Percentiles rank a stretch among this genome's conserved stretches.
Conservation (phyloP, 2,329 filamentous ascomycete genomes). For the Colletotrichum camelliae region DNA sequence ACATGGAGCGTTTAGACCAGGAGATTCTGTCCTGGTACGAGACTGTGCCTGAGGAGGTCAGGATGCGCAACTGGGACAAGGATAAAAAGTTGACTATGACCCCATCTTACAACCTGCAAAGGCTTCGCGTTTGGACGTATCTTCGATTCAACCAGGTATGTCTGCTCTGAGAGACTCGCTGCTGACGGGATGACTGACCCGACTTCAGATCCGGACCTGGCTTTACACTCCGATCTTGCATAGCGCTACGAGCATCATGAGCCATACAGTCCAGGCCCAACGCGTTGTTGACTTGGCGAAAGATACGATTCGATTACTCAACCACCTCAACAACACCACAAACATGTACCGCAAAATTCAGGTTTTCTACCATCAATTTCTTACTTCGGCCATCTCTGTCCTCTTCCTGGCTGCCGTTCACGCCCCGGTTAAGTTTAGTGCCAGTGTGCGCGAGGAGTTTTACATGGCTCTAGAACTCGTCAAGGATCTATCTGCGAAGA, state of each 20-base stretch:
- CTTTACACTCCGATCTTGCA: constrained; percentile 89
- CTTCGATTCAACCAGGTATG: constrained; percentile 78
- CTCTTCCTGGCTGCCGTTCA: constrained; percentile 80
- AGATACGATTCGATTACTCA: constrained; percentile 76
- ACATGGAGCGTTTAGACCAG: constrained; percentile 81
- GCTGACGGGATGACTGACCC: neutral
- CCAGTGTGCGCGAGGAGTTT: constrained; percentile 74
- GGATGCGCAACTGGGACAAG: constrained; percentile 64
- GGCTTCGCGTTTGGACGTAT: constrained; percentile 84
- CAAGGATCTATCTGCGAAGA: constrained; percentile 73
- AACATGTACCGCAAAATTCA: constrained; percentile 76
- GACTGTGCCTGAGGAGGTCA: constrained; percentile 67
- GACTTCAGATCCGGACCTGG: constrained; percentile 73
- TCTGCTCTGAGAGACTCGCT: neutral
- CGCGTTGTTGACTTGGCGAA: constrained; percentile 77
- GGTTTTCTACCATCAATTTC: constrained; percentile 81
- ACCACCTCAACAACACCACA: constrained; percentile 73
- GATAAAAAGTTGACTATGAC: constrained; percentile 58
- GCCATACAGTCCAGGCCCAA: constrained; percentile 75
- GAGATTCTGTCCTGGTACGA: constrained; percentile 90
- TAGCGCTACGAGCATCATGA: constrained; percentile 81
- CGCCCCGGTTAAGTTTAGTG: constrained; percentile 73
- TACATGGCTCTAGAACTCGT: constrained; percentile 79
- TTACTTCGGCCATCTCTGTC: constrained; percentile 76
- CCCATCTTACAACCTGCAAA: constrained; percentile 69